A percentile compares a stretch with the other conserved stretches of the same genome.
Evolutionary conservation across 495 filamentous ascomycete species (phyloP).

Genomic region (Hyaloscypha finlandica): DNA sequence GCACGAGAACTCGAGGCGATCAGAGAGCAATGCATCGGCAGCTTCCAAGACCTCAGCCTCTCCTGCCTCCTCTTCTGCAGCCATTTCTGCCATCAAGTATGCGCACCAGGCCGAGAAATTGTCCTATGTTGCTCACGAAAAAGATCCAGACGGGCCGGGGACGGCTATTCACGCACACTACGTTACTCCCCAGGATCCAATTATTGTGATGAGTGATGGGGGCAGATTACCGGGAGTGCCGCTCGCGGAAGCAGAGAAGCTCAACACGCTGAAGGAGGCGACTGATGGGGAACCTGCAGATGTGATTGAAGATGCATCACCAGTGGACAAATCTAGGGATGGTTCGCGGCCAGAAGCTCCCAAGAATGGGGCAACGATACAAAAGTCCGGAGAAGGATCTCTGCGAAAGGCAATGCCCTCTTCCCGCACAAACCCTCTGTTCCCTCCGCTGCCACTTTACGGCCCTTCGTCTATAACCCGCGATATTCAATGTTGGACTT

Average conservation of each 20-base stretch:
- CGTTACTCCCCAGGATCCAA: slow-evolving; percentile 68
- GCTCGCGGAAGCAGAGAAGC: slow-evolving; percentile 62
- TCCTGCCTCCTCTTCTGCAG: slow-evolving; percentile 13
- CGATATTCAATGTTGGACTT: slow-evolving; percentile 61
- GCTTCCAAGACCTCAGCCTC: background rate
- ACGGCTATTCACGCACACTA: slow-evolving; percentile 66
- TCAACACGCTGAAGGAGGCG: slow-evolving; percentile 63
- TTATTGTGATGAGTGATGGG: slow-evolving; percentile 67
- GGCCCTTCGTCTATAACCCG: slow-evolving; percentile 67
- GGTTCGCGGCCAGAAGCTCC: background rate
- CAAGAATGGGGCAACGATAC: slow-evolving; percentile 13
- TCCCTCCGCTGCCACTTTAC: slow-evolving; percentile 85
- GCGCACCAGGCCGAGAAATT: slow-evolving; percentile 63
- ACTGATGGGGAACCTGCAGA: slow-evolving; percentile 35
- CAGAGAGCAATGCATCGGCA: background rate
- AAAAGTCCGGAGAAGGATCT: slow-evolving; percentile 36
- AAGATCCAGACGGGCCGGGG: slow-evolving; percentile 25
- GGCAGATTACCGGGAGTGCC: slow-evolving; percentile 65
- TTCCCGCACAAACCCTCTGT: slow-evolving; percentile 76
- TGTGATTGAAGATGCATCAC: slow-evolving; percentile 22
- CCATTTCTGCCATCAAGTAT: slow-evolving; percentile 28
- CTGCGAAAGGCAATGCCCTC: slow-evolving; percentile 53
- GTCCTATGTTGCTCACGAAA: slow-evolving; percentile 42
- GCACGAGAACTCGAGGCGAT: slow-evolving; percentile 16
- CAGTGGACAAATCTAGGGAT: slow-evolving; percentile 22